Base-by-base conservation (phyloP, 192 early-diverging fungal species). In the Chytriomyces sp. region DNA sequence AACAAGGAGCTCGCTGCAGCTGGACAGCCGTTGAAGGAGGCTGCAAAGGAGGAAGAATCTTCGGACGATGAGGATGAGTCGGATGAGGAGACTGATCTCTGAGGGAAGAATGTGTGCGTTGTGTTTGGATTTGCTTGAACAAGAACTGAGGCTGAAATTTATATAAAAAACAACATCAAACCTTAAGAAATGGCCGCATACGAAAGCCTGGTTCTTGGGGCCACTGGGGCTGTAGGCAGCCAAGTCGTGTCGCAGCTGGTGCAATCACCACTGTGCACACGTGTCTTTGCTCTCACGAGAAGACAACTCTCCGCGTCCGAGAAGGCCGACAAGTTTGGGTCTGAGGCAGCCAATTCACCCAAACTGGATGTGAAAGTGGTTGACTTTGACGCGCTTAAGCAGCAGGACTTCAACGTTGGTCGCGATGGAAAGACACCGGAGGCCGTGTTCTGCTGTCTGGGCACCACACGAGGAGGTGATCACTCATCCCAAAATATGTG, bases 11-110 rank as follows among this genome's bases (percentile, higher is more conserved):
- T 50, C 10, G 69, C 45, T 20, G 72, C 71, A 1, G 61, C 74
- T 44, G 73, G 62, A 16, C 64, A 75, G 10, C 62, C 24, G 57
- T 66, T 72, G 7, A 67, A 49, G n/a, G 66, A 65, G 7, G 72
- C 57, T 61, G 60, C 66, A 7, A 50, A 50, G 45, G 78, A 79
- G 3, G 78, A 72, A 28, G 78, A 74, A 20, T 48, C 59, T 4
- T 67, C 49, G 11, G 76, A 77, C 20, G 53, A 71, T n/a, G 53
- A 57, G 16, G 53, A 57, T 13, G 69, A 71, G 1, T 60, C 3
- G n/a, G 64, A 73, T 1, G 71, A 62, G 60, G 73, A 75, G 73
- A 75, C 63, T 50, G 73, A 75, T 35, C 73, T 75, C 7, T 75
- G 49, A 75, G 20, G 13, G 20, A 57, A 2, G 35, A 35, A 35